Percentiles rank a stretch among this genome's conserved stretches.
Conservation (phyloP, 2,329 filamentous ascomycete species). For the Alternaria solani region DNA sequence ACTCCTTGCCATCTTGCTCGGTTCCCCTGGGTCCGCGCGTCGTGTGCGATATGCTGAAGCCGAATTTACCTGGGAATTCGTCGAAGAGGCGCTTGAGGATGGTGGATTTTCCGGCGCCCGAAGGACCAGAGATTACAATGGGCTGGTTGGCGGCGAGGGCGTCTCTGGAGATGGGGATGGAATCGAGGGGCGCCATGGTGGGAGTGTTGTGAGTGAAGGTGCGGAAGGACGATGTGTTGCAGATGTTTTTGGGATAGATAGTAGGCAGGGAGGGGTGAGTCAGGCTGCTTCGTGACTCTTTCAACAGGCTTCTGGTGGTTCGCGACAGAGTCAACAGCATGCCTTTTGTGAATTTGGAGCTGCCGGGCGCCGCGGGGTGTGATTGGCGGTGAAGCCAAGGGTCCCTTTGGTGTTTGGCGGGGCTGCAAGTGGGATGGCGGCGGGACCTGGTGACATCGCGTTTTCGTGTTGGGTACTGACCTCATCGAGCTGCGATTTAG, state of each 20-base stretch:
- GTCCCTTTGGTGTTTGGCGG: constrained; percentile 28
- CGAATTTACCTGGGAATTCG: constrained; percentile 71
- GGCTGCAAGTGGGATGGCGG: constrained; percentile 32
- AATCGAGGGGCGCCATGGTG: constrained; percentile 37
- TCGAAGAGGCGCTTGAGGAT: constrained; percentile 76
- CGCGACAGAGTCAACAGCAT: constrained; percentile 40
- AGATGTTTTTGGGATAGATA: not conserved
- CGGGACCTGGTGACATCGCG: constrained; percentile 38
- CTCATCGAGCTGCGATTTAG: constrained; percentile 29
- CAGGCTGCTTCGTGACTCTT: constrained; percentile 13
- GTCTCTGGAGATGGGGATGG: constrained; percentile 26
- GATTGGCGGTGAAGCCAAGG: constrained; percentile 43
- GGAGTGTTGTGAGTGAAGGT: constrained; percentile 19
- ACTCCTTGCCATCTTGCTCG: constrained; percentile 79
- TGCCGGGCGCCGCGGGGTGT: constrained; percentile 27
- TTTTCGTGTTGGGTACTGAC: constrained; percentile 42
- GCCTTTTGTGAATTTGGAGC: constrained; percentile 11
- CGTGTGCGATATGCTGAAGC: constrained; percentile 72
- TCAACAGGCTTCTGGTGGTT: constrained; percentile 18
- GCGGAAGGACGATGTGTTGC: constrained; percentile 8
- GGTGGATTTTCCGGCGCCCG: constrained; percentile 82
- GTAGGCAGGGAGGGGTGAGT: constrained; percentile 11
- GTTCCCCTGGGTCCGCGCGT: constrained; percentile 78
- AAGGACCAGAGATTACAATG: constrained; percentile 81
- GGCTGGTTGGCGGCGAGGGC: constrained; percentile 53